Base-by-base conservation (phyloP, 2,329 filamentous ascomycete species). In the Myriosclerotinia curreyana region DNA sequence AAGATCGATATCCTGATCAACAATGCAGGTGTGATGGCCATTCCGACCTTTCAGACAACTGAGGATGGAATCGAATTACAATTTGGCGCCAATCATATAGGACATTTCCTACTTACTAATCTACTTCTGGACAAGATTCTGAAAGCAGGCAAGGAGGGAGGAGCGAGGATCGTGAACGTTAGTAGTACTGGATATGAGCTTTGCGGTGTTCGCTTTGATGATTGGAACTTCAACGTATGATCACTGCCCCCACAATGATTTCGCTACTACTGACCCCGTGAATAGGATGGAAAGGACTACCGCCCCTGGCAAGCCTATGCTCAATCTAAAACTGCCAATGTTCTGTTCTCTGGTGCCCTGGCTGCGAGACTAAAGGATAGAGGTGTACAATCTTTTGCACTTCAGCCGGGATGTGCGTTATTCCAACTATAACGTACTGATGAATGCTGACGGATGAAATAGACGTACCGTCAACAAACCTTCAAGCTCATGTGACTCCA, bases 51-150 rank as follows among this genome's bases (percentile, higher is more conserved):
- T 60, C 68, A 22, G 20, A 42, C 53, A 7, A 69, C 73, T 4
- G 65, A 66, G n/a, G 80, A 82, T 65, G 80, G 80, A 25, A 79
- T 78, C 68, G 82, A 85, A 67, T 70, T 72, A 0, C 81, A 85
- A 65, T 80, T 85, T 25, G 82, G 77, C 51, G 79, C 76, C 12
- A 84, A 84, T 70, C 79, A 85, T 68, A 73, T 86, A 3, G 77
- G 74, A 17, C 80, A 83, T 68, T 85, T 85, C 73, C 76, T 84
- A 0, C 76, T 85, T 22, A 81, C 83, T 65, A 75, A 82, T 34
- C 76, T 83, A 0, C 74, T 86, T 2, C 42, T 71, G 51, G 62
- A 60, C 0, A 67, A 67, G 31, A 49, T 67, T 3, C 31, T 62
- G 3, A 46, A 60, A 12, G 36, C 62, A 7, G 28, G 48, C 2